phyloP scores from a whole-genome alignment of 2,329 filamentous ascomycete genomes.

The Botryotinia convoluta region DNA sequence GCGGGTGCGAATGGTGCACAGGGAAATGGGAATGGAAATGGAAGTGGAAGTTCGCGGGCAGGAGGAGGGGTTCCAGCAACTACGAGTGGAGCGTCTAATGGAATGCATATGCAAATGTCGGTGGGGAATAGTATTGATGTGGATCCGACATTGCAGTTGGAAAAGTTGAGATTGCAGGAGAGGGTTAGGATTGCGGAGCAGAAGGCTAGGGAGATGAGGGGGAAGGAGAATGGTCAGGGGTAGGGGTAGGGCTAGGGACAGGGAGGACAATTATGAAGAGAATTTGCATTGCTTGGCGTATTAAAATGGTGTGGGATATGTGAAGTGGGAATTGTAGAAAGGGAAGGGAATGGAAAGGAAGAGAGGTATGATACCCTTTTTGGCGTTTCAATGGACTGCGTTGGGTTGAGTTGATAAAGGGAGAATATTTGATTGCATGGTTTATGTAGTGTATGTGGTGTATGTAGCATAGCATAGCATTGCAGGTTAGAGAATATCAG shows the following conservation, averaged over 20 bases:
- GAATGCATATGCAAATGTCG: background rate
- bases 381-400: background rate
- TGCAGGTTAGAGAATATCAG: background rate
- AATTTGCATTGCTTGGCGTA: conserved; percentile 1
- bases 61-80: background rate
- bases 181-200: background rate
- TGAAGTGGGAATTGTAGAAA: background rate
- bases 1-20: background rate
- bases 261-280: no score
- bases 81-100: background rate
- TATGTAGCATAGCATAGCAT: background rate
- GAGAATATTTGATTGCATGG: background rate
- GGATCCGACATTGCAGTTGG: conserved; percentile 2
- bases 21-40: background rate
- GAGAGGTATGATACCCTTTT: conserved; percentile 7
- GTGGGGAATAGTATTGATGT: background rate
- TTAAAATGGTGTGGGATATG: background rate
- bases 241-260: background rate
- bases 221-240: background rate
- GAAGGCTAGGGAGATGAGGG: conserved; percentile 8
- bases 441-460: background rate
- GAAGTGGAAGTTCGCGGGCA: background rate
- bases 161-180: conserved; percentile 11
- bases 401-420: background rate
- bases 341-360: background rate